Conservation (phyloP, 2,329 filamentous ascomycete genomes). For the Ceratocystis cacaofunesta region DNA sequence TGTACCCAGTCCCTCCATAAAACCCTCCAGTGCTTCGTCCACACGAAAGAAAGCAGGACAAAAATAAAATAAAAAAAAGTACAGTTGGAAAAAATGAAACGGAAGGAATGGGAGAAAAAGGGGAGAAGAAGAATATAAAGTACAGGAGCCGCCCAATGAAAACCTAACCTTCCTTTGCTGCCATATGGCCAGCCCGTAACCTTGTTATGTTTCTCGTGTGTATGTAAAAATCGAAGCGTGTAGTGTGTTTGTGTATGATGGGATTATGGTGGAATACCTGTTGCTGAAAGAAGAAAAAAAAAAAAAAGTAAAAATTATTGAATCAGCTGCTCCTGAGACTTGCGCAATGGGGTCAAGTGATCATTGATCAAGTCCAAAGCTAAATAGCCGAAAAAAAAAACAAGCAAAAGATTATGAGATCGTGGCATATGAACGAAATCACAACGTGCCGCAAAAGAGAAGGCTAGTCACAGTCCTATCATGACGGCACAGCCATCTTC, state of each 20-base stretch:
- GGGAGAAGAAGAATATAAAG: neutral
- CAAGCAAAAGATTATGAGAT: neutral
- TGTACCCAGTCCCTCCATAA: neutral
- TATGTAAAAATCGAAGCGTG: neutral
- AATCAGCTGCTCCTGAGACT: neutral
- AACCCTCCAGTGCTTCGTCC: neutral
- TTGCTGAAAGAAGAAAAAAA: slow-evolving; percentile 3
- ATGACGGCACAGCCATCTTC: neutral
- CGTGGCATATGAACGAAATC: neutral
- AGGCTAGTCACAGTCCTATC: neutral
- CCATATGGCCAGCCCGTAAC: neutral
- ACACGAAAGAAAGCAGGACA: slow-evolving; percentile 1
- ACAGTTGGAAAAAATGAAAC: neutral
- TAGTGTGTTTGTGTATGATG: neutral
- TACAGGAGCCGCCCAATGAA: slow-evolving; percentile 7
- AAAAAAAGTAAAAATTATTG: slow-evolving; percentile 1
- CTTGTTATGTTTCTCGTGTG: slow-evolving; percentile 1
- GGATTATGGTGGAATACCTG: neutral
- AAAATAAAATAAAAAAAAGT: slow-evolving; percentile 2
- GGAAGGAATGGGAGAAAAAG: neutral
- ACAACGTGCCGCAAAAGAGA: neutral
- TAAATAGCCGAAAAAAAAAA: slow-evolving; percentile 1
- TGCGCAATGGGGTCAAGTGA: neutral
- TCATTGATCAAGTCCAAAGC: neutral
- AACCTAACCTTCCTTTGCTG: neutral